Percentiles rank a stretch among this genome's conserved stretches.
These are phyloP conservation scores for Pterocarpus santalinus DNA, from an alignment of 306 rosid genomes.

Conservation along the genomic window DNA sequence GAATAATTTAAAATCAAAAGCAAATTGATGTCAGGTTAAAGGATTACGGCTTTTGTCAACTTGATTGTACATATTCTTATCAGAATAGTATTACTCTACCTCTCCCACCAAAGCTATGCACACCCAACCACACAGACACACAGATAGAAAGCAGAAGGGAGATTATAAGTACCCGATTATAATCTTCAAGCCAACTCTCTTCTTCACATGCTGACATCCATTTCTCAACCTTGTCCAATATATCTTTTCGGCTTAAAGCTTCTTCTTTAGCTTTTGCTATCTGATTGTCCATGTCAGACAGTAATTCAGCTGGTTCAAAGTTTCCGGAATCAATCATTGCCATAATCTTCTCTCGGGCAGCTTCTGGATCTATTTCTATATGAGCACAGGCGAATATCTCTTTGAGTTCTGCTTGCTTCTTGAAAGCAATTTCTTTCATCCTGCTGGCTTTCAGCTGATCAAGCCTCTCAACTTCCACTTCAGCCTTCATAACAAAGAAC, in stretches of 20 bases:
- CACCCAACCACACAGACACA: conserved; percentile 24
- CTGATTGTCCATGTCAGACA: conserved; percentile 97
- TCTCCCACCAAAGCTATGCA: conserved; percentile 14
- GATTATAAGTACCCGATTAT: conserved; percentile 76
- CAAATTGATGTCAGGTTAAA: conserved; percentile 9
- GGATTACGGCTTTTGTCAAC: conserved; percentile 9
- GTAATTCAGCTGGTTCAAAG: conserved; percentile 84
- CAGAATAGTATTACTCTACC: conserved; percentile 21
- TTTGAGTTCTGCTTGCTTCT: conserved; percentile 93
- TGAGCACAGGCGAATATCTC: conserved; percentile 88
- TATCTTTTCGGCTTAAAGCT: conserved; percentile 95
- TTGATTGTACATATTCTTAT: conserved; percentile 1
- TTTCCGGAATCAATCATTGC: conserved; percentile 84
- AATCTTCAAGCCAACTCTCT: conserved; percentile 99
- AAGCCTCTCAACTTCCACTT: conserved; percentile 98
- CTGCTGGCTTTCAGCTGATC: conserved; percentile 96
- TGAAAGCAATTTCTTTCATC: conserved; percentile 99
- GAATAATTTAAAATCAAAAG: conserved; percentile 26
- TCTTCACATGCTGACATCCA: conserved; percentile 99
- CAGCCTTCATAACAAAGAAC: conserved; percentile 68
- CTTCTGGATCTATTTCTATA: conserved; percentile 87
- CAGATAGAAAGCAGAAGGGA: not conserved
- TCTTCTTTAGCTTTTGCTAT: conserved; percentile 92
- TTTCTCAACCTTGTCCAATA: conserved; percentile 97
- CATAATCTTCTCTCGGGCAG: conserved; percentile 91